Evolutionary conservation across 257 asterid genomes (phyloP).

Genomic region (Phtheirospermum japonicum): DNA sequence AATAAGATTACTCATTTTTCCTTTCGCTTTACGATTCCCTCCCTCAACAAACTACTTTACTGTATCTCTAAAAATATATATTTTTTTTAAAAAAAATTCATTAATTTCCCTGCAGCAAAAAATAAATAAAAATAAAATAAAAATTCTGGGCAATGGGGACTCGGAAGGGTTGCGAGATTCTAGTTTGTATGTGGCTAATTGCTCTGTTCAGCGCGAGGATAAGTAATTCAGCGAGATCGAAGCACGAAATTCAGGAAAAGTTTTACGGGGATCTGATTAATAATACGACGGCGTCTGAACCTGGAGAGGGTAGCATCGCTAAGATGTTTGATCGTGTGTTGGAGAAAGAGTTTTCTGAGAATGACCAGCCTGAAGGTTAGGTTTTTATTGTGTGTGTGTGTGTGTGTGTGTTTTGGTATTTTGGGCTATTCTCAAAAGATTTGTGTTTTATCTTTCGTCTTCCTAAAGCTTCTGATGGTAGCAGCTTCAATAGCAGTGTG

Average conservation of each 20-base stretch:
- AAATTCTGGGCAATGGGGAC: conserved; percentile 33
- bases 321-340: conserved; percentile 94
- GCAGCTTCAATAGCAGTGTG: conserved; percentile 89
- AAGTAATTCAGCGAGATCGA: conserved; percentile 59
- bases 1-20: conserved; percentile 13
- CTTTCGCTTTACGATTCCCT: conserved; percentile 28
- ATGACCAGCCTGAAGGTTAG: conserved; percentile 91
- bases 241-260: conserved; percentile 68
- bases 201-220: conserved; percentile 31
- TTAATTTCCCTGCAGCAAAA: conserved; percentile 6
- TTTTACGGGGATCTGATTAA: conserved; percentile 88
- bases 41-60: not conserved
- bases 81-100: not conserved
- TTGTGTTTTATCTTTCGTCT: conserved; percentile 18
- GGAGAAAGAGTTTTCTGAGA: conserved; percentile 87
- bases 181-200: conserved; percentile 26
- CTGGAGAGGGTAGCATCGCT: conserved; percentile 76
- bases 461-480: conserved; percentile 58
- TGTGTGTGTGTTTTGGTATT: not conserved
- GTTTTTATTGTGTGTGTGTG: conserved; percentile 13
- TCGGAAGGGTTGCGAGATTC: conserved; percentile 32
- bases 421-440: not conserved
- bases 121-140: not conserved
- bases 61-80: too few relatives aligned
- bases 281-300: conserved; percentile 60